These are phyloP conservation scores for Bisporella sp. DNA, from an alignment of 2,329 filamentous ascomycete genomes.

Conservation along the genomic window DNA sequence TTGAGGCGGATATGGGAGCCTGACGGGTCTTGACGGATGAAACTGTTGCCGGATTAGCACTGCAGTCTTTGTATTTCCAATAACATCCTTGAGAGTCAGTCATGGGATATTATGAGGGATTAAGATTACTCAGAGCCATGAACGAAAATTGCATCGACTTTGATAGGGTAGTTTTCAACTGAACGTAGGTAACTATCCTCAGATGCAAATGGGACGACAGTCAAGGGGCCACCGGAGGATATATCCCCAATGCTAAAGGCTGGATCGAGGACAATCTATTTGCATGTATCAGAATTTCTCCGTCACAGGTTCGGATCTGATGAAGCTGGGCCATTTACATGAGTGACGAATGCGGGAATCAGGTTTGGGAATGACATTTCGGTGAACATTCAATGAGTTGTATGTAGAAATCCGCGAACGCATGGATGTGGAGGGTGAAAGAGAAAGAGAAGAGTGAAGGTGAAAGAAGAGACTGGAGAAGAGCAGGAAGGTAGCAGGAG, in stretches of 20 bases:
- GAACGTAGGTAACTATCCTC: slow-evolving; percentile 28
- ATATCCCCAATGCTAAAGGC: slow-evolving; percentile 21
- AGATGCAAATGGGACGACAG: slow-evolving; percentile 26
- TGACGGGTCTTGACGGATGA: slow-evolving; percentile 31
- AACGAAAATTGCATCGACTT: slow-evolving; percentile 31
- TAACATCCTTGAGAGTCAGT: neutral
- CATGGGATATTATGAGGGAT: too few species aligned
- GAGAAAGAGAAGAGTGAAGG: too few species aligned
- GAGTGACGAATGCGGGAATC: slow-evolving; percentile 32
- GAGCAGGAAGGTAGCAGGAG: too few species aligned
- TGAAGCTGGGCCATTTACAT: slow-evolving; percentile 22
- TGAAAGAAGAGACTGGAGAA: too few species aligned
- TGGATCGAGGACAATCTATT: slow-evolving; percentile 29
- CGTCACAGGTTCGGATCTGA: neutral
- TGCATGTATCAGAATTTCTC: slow-evolving; percentile 11
- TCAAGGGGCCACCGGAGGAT: slow-evolving; percentile 27
- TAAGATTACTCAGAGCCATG: slow-evolving; percentile 31
- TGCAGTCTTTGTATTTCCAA: neutral
- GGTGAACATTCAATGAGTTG: neutral
- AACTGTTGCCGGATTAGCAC: neutral
- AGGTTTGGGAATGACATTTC: slow-evolving; percentile 30
- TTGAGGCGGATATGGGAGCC: slow-evolving; percentile 32
- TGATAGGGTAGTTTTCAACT: slow-evolving; percentile 29
- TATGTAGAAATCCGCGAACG: too few species aligned
- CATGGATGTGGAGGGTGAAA: too few species aligned